phyloP scores from a whole-genome alignment of 495 filamentous ascomycete species.

The Amphirosellinia nigrospora region DNA sequence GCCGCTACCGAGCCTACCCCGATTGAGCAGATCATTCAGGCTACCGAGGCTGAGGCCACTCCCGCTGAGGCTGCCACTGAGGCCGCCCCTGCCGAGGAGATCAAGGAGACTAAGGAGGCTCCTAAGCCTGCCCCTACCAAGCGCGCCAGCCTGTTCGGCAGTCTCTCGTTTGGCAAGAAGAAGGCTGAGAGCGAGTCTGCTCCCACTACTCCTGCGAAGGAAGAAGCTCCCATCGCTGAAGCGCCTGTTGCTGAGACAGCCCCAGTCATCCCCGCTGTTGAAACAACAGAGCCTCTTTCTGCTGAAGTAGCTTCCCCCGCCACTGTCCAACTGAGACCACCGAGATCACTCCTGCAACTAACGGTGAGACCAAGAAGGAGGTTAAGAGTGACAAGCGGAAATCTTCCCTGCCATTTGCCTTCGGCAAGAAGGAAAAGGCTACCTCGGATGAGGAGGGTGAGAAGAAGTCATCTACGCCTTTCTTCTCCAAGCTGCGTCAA shows the following conservation, averaged over 20 bases:
- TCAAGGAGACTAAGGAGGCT: slow-evolving; percentile 40
- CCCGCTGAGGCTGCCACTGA: slow-evolving; percentile 38
- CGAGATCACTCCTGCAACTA: slow-evolving; percentile 51
- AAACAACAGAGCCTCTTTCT: slow-evolving; percentile 60
- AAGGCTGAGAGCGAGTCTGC: slow-evolving; percentile 47
- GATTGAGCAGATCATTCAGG: slow-evolving; percentile 30
- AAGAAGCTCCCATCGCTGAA: slow-evolving; percentile 47
- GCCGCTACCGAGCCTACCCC: slow-evolving; percentile 39
- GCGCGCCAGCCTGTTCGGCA: slow-evolving; percentile 59
- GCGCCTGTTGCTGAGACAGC: slow-evolving; percentile 58
- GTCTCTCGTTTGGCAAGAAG: slow-evolving; percentile 60
- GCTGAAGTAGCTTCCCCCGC: slow-evolving; percentile 54
- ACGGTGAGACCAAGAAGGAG: slow-evolving; percentile 59
- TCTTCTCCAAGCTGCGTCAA: slow-evolving; percentile 64
- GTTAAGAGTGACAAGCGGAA: slow-evolving; percentile 63
- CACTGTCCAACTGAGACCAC: slow-evolving; percentile 49
- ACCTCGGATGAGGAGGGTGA: slow-evolving; percentile 58
- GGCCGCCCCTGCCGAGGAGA: slow-evolving; percentile 43
- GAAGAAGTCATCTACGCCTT: slow-evolving; percentile 56
- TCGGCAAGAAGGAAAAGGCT: slow-evolving; percentile 59
- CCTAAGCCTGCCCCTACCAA: slow-evolving; percentile 49
- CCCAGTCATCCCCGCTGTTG: slow-evolving; percentile 63
- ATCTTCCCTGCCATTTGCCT: slow-evolving; percentile 60
- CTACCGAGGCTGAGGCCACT: slow-evolving; percentile 47
- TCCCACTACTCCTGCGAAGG: slow-evolving; percentile 40